Base-by-base conservation (phyloP, 257 asterid genomes). In the Anisodus tanguticus region DNA sequence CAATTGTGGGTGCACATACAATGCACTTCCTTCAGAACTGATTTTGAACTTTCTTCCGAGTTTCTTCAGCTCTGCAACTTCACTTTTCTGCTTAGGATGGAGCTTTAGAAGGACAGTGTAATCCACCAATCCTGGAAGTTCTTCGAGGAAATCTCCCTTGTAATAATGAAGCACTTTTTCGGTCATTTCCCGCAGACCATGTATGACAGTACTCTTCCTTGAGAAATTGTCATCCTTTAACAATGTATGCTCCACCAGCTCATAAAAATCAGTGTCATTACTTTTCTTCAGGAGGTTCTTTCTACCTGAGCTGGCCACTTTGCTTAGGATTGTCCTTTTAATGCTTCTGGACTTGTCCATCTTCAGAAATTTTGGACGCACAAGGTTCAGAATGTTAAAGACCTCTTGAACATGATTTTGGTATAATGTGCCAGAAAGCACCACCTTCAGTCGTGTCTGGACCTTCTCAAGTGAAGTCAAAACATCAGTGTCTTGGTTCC, bases 401-500 rank as follows among this genome's bases (percentile, higher is more conserved):
- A 97, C 98, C 86, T 97, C 99, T 86, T 89, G 90, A 22, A 97
- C 99, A 12, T 97, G 99, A 91, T 97, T 97, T 85, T 97, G 98
- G 85, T 93, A 97, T 8, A 97, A 91, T 1, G 99, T 97, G 55
- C 99, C 99, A 17, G 99, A 97, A 3, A 97, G 97, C 77, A 97
- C 99, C 67, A 97, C 98, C 86, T 97, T 95, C 82, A 98, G 88
- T 62, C 92, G 82, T 39, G 98, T 95, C 90, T 93, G 93, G 8
- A 97, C 93, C 90, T 94, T 94, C 89, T 95, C 97, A 53, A 97
- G 97, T 68, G 98, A 95, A 17, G 95, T 95, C 89, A 97, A 83
- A 58, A 97, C 90, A 87, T 95, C 98, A 5, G 99, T 97, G 68
- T 95, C 98, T 85, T 90, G 95, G 87, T 97, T 97, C 80, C 98